Conservation (phyloP, 352 stramenopile species). For the Globisporangium camurandrum region DNA sequence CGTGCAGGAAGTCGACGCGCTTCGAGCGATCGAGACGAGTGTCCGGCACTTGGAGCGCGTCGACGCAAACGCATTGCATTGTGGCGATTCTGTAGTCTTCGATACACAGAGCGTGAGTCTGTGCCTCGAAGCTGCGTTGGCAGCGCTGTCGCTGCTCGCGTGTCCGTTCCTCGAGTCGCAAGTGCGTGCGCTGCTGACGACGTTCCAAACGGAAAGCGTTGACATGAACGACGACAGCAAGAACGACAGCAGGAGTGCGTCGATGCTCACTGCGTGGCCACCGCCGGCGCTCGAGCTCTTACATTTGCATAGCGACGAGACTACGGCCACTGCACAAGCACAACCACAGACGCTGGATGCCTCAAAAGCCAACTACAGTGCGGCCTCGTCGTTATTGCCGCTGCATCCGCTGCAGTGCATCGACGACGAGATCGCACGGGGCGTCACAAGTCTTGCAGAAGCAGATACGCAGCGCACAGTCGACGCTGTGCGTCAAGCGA, state of each 20-base stretch:
- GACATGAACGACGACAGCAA: not conserved
- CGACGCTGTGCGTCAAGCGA: constrained; percentile 18
- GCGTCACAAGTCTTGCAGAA: constrained; percentile 3
- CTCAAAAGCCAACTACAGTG: too few species aligned
- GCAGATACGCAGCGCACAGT: constrained; percentile 13
- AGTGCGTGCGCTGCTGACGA: constrained; percentile 28
- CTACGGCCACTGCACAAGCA: not conserved
- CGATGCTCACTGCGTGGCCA: constrained; percentile 9
- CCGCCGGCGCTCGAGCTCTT: constrained; percentile 20
- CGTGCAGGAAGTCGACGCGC: constrained; percentile 26
- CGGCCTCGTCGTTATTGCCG: not conserved
- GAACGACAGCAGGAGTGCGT: not conserved
- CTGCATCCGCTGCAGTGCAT: constrained; percentile 33
- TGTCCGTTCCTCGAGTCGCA: constrained; percentile 31
- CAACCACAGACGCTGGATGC: too few species aligned
- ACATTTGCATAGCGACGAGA: constrained; percentile 5
- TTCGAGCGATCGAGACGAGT: constrained; percentile 42
- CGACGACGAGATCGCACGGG: constrained; percentile 23
- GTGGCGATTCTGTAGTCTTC: too few species aligned
- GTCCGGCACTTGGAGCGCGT: constrained; percentile 21
- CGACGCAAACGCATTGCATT: constrained; percentile 10
- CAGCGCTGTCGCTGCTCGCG: constrained; percentile 45
- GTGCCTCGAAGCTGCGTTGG: constrained; percentile 49
- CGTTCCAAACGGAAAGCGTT: constrained; percentile 9
- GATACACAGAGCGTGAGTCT: constrained; percentile 17